A percentile compares a stretch with the other conserved stretches of the same genome.
phyloP scores from a whole-genome alignment of 2,329 filamentous ascomycete genomes.

The Fusarium cyanostomum region DNA sequence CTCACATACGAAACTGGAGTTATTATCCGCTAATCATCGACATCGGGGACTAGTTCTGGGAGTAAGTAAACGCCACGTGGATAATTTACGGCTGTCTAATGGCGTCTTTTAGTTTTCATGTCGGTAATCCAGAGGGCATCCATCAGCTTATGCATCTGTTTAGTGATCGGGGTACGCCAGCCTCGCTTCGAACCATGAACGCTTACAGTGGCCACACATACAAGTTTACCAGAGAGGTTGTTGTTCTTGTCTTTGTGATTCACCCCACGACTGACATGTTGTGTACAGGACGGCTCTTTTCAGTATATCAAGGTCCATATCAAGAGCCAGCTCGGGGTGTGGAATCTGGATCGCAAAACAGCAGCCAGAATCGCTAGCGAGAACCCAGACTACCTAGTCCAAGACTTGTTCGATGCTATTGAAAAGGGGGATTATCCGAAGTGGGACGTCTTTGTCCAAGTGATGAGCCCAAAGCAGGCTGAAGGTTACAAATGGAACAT shows the following conservation, averaged over 20 bases:
- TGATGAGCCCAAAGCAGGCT: constrained; percentile 69
- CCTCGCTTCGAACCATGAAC: constrained; percentile 73
- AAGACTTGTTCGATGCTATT: constrained; percentile 73
- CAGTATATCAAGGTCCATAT: constrained; percentile 73
- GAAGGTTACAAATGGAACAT: constrained; percentile 73
- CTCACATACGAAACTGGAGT: too few relatives aligned
- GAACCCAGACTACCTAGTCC: constrained; percentile 70
- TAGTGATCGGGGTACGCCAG: constrained; percentile 72
- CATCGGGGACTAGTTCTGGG: constrained; percentile 54
- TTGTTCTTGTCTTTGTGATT: too few relatives aligned
- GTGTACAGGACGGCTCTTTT: constrained; percentile 70
- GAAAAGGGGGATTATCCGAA: constrained; percentile 67
- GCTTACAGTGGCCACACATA: constrained; percentile 74
- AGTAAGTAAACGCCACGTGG: too few relatives aligned
- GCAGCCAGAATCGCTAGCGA: constrained; percentile 62
- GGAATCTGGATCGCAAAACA: constrained; percentile 67
- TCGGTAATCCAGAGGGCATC: constrained; percentile 67
- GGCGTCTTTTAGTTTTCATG: constrained; percentile 50
- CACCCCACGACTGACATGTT: too few relatives aligned
- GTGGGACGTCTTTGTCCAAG: constrained; percentile 73
- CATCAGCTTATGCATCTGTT: constrained; percentile 66
- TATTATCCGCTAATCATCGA: too few relatives aligned
- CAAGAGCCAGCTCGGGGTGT: constrained; percentile 70
- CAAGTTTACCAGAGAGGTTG: constrained; percentile 68
- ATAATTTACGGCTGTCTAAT: too few relatives aligned